Evolutionary conservation across 2,329 filamentous ascomycete species (phyloP).

Genomic region (Fusarium clavum): DNA sequence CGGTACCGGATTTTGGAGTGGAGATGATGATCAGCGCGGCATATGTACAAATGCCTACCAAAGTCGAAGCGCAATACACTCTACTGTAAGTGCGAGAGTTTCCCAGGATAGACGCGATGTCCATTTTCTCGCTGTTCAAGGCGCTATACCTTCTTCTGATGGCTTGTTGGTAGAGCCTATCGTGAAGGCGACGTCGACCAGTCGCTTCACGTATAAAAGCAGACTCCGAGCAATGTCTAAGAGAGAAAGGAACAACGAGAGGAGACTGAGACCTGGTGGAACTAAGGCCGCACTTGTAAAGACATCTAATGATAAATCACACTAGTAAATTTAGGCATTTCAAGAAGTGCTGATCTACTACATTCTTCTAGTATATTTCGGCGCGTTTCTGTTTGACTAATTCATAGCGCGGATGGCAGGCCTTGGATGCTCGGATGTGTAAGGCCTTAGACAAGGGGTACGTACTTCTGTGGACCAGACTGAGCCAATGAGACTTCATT

Average conservation of each 20-base stretch:
- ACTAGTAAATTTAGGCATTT: neutral
- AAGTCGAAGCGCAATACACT: neutral
- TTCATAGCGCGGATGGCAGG: neutral
- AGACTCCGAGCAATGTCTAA: neutral
- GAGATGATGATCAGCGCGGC: neutral
- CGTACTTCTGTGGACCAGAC: no score
- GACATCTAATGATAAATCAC: neutral
- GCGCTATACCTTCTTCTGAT: neutral
- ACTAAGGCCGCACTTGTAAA: accelerated
- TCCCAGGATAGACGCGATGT: neutral
- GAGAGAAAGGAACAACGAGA: neutral
- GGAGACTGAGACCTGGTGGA: neutral
- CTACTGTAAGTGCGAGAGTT: no score
- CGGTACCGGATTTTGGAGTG: neutral
- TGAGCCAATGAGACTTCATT: neutral
- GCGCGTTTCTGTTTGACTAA: neutral
- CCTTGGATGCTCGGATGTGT: neutral
- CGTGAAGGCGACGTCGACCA: neutral
- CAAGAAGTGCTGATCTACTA: neutral
- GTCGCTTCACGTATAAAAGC: neutral
- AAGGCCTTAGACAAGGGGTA: neutral
- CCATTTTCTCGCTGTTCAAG: neutral
- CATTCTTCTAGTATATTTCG: neutral
- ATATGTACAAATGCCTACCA: neutral
- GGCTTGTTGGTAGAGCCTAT: neutral